phyloP scores from a whole-genome alignment of 2,329 filamentous ascomycete genomes.

The Calonectria pteridis region DNA sequence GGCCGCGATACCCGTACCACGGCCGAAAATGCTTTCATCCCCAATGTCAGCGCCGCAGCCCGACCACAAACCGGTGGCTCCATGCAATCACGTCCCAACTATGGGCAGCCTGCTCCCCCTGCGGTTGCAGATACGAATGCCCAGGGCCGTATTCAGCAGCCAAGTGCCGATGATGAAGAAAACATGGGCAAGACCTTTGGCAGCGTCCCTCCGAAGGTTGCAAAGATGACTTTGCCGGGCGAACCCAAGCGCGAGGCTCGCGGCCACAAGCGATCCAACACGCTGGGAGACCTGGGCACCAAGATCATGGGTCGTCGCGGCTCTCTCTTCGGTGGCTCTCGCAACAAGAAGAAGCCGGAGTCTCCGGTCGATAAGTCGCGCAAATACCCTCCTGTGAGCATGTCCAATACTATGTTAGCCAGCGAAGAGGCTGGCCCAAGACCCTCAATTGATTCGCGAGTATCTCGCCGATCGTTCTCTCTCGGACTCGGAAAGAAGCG shows the following conservation, averaged over 20 bases:
- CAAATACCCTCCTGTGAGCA: constrained; percentile 91
- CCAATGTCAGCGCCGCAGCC: constrained; percentile 56
- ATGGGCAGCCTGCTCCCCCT: constrained; percentile 89
- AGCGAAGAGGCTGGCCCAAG: constrained; percentile 65
- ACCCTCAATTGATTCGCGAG: constrained; percentile 77
- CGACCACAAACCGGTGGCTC: constrained; percentile 88
- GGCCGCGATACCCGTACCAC: constrained; percentile 53
- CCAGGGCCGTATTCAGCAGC: constrained; percentile 90
- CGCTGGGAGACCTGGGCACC: constrained; percentile 84
- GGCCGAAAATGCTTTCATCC: constrained; percentile 58
- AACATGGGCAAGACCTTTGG: constrained; percentile 74
- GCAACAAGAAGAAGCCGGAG: constrained; percentile 65
- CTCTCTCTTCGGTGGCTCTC: constrained; percentile 79
- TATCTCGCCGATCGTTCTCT: constrained; percentile 77
- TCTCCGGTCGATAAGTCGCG: constrained; percentile 70
- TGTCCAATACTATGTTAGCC: constrained; percentile 78
- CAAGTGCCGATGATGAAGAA: constrained; percentile 73
- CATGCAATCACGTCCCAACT: constrained; percentile 77
- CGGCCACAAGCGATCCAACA: constrained; percentile 78
- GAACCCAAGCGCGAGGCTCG: constrained; percentile 63
- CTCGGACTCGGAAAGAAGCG: constrained; percentile 77
- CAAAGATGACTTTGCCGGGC: constrained; percentile 68
- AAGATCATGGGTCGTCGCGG: constrained; percentile 88
- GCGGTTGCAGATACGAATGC: constrained; percentile 89
- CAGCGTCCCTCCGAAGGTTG: constrained; percentile 69